Conservation (phyloP, 2,329 filamentous ascomycete species). For the Penicillium sp. region DNA sequence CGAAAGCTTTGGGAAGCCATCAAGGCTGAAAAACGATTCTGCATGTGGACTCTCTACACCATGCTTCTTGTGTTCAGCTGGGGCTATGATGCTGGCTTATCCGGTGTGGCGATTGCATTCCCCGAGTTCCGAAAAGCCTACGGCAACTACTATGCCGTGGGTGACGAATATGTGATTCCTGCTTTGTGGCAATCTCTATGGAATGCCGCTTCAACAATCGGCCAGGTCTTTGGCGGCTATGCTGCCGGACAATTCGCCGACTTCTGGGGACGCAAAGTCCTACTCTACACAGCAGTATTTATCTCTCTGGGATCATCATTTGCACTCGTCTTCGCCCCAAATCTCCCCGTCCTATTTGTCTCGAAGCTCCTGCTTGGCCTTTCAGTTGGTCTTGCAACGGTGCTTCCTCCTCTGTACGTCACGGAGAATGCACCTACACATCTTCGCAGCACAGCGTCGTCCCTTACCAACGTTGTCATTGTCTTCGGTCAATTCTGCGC, state of each 20-base stretch:
- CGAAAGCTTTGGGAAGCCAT: constrained; percentile 2
- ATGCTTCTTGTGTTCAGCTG: constrained; percentile 16
- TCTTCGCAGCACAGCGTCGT: constrained; percentile 11
- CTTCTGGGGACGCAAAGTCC: constrained; percentile 6
- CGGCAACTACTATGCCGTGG: constrained; percentile 10
- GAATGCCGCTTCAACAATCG: constrained; percentile 15
- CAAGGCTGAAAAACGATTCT: constrained; percentile 1
- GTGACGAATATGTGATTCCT: constrained; percentile 13
- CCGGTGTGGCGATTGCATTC: constrained; percentile 11
- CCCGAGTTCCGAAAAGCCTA: constrained; percentile 13
- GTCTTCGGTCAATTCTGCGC: constrained; percentile 12
- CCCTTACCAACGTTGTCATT: constrained; percentile 15
- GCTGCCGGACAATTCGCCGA: constrained; percentile 13
- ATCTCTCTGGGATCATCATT: constrained; percentile 11
- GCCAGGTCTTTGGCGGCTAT: constrained; percentile 14
- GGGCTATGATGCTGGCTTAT: constrained; percentile 12
- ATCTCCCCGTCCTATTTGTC: constrained; percentile 8
- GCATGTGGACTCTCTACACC: constrained; percentile 10
- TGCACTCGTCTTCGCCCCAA: constrained; percentile 9
- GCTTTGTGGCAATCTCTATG: constrained; percentile 15
- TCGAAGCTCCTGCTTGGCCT: constrained; percentile 13
- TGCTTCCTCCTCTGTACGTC: constrained; percentile 13
- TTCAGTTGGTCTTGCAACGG: constrained; percentile 10
- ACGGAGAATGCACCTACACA: constrained; percentile 14
- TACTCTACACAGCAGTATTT: constrained; percentile 5